phyloP scores from a whole-genome alignment of 345 rosid genomes.

The Balakata baccata region DNA sequence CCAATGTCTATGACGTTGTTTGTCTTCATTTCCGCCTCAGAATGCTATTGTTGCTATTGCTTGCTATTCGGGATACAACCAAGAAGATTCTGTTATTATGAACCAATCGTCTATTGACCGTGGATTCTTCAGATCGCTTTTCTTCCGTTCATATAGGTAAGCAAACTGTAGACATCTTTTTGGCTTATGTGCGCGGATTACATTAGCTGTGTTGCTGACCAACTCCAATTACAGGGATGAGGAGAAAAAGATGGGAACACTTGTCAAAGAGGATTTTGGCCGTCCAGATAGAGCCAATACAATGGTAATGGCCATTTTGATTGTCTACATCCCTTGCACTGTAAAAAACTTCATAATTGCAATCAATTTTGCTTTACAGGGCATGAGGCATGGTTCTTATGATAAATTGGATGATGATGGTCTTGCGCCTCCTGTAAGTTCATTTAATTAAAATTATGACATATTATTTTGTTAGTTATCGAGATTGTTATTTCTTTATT shows the following conservation, averaged over 20 bases:
- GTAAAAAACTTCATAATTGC: constrained; percentile 12
- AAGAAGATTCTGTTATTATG: constrained; percentile 99
- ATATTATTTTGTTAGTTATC: not conserved
- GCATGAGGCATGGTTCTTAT: constrained; percentile 98
- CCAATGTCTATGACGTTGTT: constrained; percentile 4
- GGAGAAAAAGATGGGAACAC: constrained; percentile 99
- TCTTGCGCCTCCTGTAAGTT: constrained; percentile 93
- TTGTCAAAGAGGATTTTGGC: constrained; percentile 95
- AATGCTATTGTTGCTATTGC: constrained; percentile 96
- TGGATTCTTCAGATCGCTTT: constrained; percentile 90
- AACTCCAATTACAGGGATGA: constrained; percentile 59
- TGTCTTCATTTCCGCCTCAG: constrained; percentile 34
- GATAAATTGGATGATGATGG: constrained; percentile 98
- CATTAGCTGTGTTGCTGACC: not conserved
- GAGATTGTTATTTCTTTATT: not conserved
- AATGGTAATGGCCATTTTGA: constrained; percentile 47
- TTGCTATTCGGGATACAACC: constrained; percentile 98
- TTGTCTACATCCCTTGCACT: constrained; percentile 6
- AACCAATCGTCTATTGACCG: constrained; percentile 96
- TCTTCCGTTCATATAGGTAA: constrained; percentile 91
- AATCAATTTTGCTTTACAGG: constrained; percentile 45
- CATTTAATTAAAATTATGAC: not conserved
- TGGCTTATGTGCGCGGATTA: not conserved
- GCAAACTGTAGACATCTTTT: constrained; percentile 2
- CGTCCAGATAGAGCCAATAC: constrained; percentile 88